These are phyloP conservation scores for Albifimbria verrucaria DNA, from an alignment of 2,329 filamentous ascomycete species.

Conservation along the genomic window DNA sequence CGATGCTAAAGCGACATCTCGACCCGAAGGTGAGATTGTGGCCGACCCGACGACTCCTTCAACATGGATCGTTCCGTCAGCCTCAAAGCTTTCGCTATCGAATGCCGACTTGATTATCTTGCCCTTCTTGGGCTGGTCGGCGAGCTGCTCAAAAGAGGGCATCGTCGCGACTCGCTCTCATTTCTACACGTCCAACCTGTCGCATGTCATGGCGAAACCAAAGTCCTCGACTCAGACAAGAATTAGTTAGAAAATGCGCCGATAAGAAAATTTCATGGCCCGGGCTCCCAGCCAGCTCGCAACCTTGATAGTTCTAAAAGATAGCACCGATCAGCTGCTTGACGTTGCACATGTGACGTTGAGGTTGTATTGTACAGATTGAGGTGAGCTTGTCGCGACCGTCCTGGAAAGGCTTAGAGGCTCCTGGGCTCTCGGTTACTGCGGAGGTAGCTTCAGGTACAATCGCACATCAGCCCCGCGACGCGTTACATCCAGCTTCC, in stretches of 20 bases:
- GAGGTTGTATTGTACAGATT: too few relatives aligned
- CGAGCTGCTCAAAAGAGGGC: conserved; percentile 45
- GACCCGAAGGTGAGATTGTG: conserved; percentile 86
- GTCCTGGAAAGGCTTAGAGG: neutral
- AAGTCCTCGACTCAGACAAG: neutral
- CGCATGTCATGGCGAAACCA: too few relatives aligned
- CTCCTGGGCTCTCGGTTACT: neutral
- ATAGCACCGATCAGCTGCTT: too few relatives aligned
- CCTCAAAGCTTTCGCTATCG: conserved; percentile 84
- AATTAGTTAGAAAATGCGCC: too few relatives aligned
- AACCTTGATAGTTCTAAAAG: too few relatives aligned
- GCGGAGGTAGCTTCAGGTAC: neutral
- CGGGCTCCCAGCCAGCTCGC: too few relatives aligned
- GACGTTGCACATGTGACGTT: too few relatives aligned
- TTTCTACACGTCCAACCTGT: neutral
- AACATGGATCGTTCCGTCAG: conserved; percentile 79
- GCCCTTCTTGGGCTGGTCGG: conserved; percentile 49
- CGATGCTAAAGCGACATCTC: conserved; percentile 88
- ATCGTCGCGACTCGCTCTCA: conserved; percentile 29
- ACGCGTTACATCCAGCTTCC: neutral
- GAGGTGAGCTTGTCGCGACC: neutral
- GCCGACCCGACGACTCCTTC: conserved; percentile 82
- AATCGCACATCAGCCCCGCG: neutral
- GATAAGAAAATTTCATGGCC: too few relatives aligned
- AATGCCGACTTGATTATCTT: conserved; percentile 66